Conservation (phyloP, 2,329 filamentous ascomycete species). For the Aspergillus sp. region DNA sequence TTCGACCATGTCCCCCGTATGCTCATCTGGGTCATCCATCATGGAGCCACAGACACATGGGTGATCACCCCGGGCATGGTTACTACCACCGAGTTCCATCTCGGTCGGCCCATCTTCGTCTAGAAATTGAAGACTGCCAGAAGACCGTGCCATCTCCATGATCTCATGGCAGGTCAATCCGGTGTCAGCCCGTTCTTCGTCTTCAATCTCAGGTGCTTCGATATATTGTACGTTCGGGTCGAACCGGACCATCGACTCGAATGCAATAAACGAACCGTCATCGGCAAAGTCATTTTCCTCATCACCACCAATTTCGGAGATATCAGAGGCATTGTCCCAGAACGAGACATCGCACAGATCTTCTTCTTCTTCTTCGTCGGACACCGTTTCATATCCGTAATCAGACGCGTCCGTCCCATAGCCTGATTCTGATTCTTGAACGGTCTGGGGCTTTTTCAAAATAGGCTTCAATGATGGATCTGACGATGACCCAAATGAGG, state of each 20-base stretch:
- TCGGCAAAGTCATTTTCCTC: slow-evolving; percentile 27
- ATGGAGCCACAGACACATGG: slow-evolving; percentile 1
- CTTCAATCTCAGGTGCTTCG: slow-evolving; percentile 19
- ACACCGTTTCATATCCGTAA: slow-evolving; percentile 19
- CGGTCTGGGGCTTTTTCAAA: slow-evolving; percentile 23
- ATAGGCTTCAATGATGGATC: slow-evolving; percentile 26
- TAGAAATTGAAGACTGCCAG: slow-evolving; percentile 13
- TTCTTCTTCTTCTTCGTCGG: slow-evolving; percentile 19
- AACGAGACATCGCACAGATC: slow-evolving; percentile 23
- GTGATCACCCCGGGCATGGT: slow-evolving; percentile 3
- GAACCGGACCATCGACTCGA: slow-evolving; percentile 30
- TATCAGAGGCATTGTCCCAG: slow-evolving; percentile 23
- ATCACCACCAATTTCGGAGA: slow-evolving; percentile 20
- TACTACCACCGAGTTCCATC: slow-evolving; percentile 8
- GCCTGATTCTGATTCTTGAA: slow-evolving; percentile 28
- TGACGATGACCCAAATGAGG: slow-evolving; percentile 13
- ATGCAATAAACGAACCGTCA: slow-evolving; percentile 28
- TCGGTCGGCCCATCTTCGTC: slow-evolving; percentile 12
- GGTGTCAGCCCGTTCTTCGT: slow-evolving; percentile 16
- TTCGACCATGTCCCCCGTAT: slow-evolving; percentile 30
- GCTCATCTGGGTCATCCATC: slow-evolving; percentile 23
- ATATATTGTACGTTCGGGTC: slow-evolving; percentile 28
- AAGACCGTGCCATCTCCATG: slow-evolving; percentile 27
- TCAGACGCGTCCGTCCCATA: slow-evolving; percentile 30
- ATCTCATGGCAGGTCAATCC: slow-evolving; percentile 36